phyloP scores from a whole-genome alignment of 1,284 basidiomycete species.

The Amylostereum areolatum region DNA sequence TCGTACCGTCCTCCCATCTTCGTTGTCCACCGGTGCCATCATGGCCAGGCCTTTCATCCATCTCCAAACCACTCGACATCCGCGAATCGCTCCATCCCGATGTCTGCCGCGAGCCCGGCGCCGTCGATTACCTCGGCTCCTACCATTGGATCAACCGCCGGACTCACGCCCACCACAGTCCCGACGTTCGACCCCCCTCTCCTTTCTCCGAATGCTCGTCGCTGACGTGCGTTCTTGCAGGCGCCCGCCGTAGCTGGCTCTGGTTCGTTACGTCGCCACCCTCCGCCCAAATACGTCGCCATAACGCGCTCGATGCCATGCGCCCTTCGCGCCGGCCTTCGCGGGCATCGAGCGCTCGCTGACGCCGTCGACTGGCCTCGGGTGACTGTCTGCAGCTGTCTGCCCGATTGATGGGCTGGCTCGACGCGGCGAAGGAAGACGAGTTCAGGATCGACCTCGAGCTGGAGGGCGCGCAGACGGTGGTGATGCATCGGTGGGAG shows the following conservation, averaged over 20 bases:
- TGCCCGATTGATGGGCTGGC: conserved; percentile 46
- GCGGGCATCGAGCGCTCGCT: conserved; percentile 33
- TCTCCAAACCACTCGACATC: no score
- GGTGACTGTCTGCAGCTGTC: conserved; percentile 44
- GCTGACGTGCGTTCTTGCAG: conserved; percentile 11
- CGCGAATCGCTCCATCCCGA: neutral
- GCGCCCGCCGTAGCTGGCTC: conserved; percentile 37
- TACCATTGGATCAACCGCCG: conserved; percentile 53
- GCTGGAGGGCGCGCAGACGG: conserved; percentile 38
- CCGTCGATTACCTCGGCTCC: conserved; percentile 42
- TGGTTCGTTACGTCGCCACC: conserved; percentile 32
- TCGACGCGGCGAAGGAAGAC: conserved; percentile 25
- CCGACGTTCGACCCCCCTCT: conserved; percentile 30
- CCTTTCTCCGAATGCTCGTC: neutral
- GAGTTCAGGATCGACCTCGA: conserved; percentile 52
- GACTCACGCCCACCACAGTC: conserved; percentile 49
- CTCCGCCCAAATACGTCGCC: conserved; percentile 36
- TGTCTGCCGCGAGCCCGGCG: conserved; percentile 17
- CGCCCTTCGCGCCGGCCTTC: conserved; percentile 37
- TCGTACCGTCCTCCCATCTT: no score
- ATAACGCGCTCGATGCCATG: conserved; percentile 29
- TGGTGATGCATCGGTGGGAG: conserved; percentile 45
- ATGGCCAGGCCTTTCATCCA: no score
- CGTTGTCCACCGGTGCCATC: no score
- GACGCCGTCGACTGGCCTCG: conserved; percentile 32